A percentile compares a stretch with the other conserved stretches of the same genome.
Conservation (phyloP, 1,139 yeast species). For the Pichia terricola region DNA sequence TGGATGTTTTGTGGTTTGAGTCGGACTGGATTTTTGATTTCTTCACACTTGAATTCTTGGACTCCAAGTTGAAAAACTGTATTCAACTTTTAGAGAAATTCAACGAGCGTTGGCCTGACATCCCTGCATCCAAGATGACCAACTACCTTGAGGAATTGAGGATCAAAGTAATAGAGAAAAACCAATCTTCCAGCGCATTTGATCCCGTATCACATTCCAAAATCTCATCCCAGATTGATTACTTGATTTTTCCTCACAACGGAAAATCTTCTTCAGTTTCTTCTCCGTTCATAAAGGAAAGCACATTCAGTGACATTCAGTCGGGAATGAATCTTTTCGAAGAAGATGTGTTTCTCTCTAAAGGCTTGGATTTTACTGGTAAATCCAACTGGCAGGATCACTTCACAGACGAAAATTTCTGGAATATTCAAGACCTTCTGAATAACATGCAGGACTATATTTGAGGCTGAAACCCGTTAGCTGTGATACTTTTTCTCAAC, state of each 20-base stretch:
- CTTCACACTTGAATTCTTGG: conserved; percentile 10
- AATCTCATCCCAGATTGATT: conserved; percentile 10
- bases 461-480: background rate
- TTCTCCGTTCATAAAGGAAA: background rate
- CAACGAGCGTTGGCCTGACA: conserved; percentile 18
- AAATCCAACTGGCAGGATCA: conserved; percentile 17
- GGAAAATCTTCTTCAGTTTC: background rate
- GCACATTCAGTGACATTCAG: no score
- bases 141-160: conserved; percentile 6
- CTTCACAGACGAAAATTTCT: conserved; percentile 8
- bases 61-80: conserved; percentile 10
- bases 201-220: background rate
- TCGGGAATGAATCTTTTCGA: background rate
- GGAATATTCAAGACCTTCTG: conserved; percentile 9
- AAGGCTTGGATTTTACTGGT: conserved; percentile 3
- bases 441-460: conserved; percentile 4
- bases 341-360: background rate
- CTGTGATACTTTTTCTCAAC: no score
- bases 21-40: conserved; percentile 14
- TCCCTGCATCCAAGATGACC: conserved; percentile 11
- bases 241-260: conserved; percentile 14
- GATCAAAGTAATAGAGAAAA: no score
- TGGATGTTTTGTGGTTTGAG: conserved; percentile 17
- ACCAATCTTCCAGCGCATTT: no score
- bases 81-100: conserved; percentile 10